Evolutionary conservation across 352 stramenopile species (phyloP).

Genomic region (Aphanomyces invadans): DNA sequence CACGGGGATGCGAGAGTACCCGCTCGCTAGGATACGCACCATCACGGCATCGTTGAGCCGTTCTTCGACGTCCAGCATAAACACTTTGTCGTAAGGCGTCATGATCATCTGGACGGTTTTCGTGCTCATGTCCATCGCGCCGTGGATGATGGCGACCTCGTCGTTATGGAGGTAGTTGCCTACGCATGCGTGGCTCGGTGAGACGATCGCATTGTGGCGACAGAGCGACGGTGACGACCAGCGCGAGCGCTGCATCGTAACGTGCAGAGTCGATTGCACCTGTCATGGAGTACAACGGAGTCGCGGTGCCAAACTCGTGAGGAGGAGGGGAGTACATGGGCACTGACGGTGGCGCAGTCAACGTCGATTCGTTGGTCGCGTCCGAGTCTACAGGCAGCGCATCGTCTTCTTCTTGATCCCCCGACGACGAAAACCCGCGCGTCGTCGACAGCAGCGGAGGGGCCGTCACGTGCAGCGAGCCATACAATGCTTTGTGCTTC

Average conservation of each 20-base stretch:
- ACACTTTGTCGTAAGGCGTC: conserved; percentile 44
- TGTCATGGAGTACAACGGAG: conserved; percentile 6
- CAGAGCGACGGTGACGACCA: no score
- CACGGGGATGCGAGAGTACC: conserved; percentile 54
- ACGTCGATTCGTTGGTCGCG: background rate
- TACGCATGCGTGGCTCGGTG: conserved; percentile 20
- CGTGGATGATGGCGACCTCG: conserved; percentile 59
- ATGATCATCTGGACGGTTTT: conserved; percentile 45
- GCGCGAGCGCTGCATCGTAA: no score
- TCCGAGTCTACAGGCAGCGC: background rate
- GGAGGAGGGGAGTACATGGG: background rate
- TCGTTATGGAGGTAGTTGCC: conserved; percentile 25
- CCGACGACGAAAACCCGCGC: background rate
- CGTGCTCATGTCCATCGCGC: conserved; percentile 47
- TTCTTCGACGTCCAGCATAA: conserved; percentile 36
- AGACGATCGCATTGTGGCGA: no score
- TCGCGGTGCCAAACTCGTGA: background rate
- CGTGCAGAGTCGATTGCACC: no score
- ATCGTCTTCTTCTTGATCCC: background rate
- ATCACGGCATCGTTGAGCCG: conserved; percentile 36
- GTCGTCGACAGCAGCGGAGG: background rate
- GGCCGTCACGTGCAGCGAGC: background rate
- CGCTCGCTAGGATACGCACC: conserved; percentile 41
- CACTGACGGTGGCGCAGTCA: background rate
- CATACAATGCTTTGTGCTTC: no score